These are phyloP conservation scores for Passalora sequoiae DNA, from an alignment of 2,329 filamentous ascomycete genomes.

Conservation along the genomic window DNA sequence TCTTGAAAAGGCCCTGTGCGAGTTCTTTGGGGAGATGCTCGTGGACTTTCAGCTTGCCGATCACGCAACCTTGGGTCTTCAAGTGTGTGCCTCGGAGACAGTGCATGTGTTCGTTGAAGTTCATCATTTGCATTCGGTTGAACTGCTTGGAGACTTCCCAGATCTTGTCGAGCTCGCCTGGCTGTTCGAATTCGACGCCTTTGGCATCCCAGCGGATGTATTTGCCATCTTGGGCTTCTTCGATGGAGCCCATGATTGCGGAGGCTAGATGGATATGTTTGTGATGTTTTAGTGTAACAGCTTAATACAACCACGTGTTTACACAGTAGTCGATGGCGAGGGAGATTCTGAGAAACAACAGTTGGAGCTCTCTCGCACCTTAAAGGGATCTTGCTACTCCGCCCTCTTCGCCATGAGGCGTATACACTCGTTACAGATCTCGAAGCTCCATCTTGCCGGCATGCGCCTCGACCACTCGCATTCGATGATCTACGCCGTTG, in stretches of 20 bases:
- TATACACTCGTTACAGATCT: not conserved
- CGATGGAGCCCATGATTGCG: slow-evolving; percentile 13
- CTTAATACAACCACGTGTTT: no score
- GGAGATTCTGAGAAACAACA: no score
- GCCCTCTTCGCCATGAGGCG: slow-evolving; percentile 5
- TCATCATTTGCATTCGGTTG: slow-evolving; percentile 39
- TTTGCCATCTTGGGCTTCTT: slow-evolving; percentile 9
- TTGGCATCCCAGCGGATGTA: slow-evolving; percentile 30
- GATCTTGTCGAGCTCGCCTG: slow-evolving; percentile 34
- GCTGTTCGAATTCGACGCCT: slow-evolving; percentile 32
- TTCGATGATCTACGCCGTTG: slow-evolving; percentile 12
- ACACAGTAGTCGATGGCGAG: no score
- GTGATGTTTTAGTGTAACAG: not conserved
- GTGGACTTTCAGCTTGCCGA: slow-evolving; percentile 32
- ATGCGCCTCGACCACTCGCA: slow-evolving; percentile 13
- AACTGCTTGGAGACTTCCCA: slow-evolving; percentile 36
- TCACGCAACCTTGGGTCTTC: slow-evolving; percentile 34
- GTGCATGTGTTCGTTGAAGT: slow-evolving; percentile 38
- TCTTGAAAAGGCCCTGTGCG: slow-evolving; percentile 36
- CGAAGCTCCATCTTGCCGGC: slow-evolving; percentile 22
- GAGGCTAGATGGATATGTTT: not conserved
- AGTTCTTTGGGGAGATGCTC: slow-evolving; percentile 34
- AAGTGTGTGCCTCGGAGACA: slow-evolving; percentile 37
- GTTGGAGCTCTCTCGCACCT: not conserved
- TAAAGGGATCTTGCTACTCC: not conserved